Base-by-base conservation (phyloP, 2,329 filamentous ascomycete genomes). In the Penicillium sp. region DNA sequence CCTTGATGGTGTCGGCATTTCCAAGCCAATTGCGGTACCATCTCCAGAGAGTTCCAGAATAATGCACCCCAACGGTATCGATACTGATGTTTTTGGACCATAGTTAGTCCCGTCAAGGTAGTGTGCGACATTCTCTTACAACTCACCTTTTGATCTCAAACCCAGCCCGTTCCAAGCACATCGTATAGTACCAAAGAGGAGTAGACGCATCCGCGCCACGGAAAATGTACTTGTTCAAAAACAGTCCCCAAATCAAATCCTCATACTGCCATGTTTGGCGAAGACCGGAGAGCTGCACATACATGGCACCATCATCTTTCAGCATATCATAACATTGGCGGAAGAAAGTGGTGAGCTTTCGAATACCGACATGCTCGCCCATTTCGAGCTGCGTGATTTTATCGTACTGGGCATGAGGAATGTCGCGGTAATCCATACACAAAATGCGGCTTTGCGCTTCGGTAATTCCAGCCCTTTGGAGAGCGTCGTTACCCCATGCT, bases 191-290 rank as follows among this genome's bases (percentile, higher is more conserved):
- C 67, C 89, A 89, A 22, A 96, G 85, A 43, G 92, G 91, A 55
- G 89, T 93, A 14, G 89, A 94, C 46, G 91, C 91, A 72, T 96
- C 91, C 53, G 92, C 92, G 70, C 92, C 91, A 43, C 90, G 92
- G 83, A 96, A 96, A 72, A 96, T 82, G 76, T 96, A 94, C 81
- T 93, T 95, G 85, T 96, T 96, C 89, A 96, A 90, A 81, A 93
- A 96, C 52, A 95, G 82, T 69, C 91, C 91, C 91, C 92, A 96
- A 74, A 90, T 88, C 51, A 95, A 83, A 77, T 96, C 91, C 80
- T 96, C 90, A 69, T 93, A 96, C 76, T 95, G 92, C 92, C 91
- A 96, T 60, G 82, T 79, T 80, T 92, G 91, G 66, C 91, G 85
- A 56, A 96, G 82, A 74, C 92, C 91, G 63, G 90, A 89, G 66